Percentiles rank a stretch among this genome's conserved stretches.
Evolutionary conservation across 1,284 basidiomycete genomes (phyloP).

Genomic region (Sphagnurus paluster): DNA sequence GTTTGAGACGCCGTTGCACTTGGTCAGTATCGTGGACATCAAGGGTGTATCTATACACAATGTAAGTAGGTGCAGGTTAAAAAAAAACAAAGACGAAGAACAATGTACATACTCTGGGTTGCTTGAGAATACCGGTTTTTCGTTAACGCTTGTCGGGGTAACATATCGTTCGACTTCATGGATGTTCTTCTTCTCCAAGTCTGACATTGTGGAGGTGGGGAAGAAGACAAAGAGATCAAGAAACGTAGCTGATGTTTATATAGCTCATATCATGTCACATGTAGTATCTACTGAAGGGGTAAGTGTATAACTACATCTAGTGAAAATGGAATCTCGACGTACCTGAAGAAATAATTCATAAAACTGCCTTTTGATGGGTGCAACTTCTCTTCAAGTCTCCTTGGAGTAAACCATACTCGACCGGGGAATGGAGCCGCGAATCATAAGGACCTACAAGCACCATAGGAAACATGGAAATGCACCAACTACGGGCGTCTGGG

Average conservation of each 20-base stretch:
- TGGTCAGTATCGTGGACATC: slow-evolving; percentile 60
- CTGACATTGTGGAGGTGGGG: neutral
- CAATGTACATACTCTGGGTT: slow-evolving; percentile 1
- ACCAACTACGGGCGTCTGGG: no score
- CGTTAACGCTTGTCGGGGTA: neutral
- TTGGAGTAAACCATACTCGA: no score
- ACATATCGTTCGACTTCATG: slow-evolving; percentile 3
- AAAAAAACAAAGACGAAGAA: neutral
- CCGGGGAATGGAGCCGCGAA: no score
- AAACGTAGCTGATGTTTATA: neutral
- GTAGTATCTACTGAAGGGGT: no score
- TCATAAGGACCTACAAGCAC: no score
- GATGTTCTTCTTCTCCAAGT: slow-evolving; percentile 5
- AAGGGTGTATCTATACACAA: slow-evolving; percentile 36
- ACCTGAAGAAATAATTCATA: no score
- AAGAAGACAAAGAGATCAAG: neutral
- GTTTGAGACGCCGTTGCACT: slow-evolving; percentile 63
- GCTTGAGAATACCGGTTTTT: neutral
- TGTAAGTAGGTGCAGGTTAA: neutral
- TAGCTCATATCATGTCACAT: no score
- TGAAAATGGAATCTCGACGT: no score
- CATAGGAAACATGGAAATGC: no score
- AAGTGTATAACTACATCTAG: no score
- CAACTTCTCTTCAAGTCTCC: no score
- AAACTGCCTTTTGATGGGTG: no score